Base-by-base conservation (phyloP, 495 filamentous ascomycete species). In the Penicillium crystallinum region DNA sequence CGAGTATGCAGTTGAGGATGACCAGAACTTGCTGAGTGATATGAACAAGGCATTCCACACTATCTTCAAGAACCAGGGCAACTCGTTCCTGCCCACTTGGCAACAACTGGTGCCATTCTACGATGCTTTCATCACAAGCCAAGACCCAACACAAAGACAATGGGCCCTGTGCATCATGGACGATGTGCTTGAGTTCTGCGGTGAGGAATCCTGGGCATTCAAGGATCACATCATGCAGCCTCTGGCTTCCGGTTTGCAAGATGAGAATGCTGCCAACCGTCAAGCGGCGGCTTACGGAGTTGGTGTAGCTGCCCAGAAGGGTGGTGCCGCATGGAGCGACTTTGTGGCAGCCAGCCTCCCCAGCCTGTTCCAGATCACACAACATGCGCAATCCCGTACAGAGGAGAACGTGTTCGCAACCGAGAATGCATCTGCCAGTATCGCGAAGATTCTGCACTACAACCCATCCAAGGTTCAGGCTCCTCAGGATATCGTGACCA, bases 11-110 rank as follows among this genome's bases (percentile, higher is more conserved):
- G 88, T 99, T 30, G 95, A 99, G 69, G 95, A 99, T 58, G 95
- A 99, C 65, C 93, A 97, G 67, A 91, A 89, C 22, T 75, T 99
- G 18, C 82, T 99, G 41, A 96, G 91, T 8, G 95, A 99, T 63
- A 99, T 99, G 95, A 99, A 97, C 84, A 99, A 99, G 76, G 90
- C 95, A 0, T 99, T 96, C 81, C 95, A 99, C 69, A 93, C 89
- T 38, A 90, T 99, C 59, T 97, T 97, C 77, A 97, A 97, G 77
- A 89, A 96, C 76, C 89, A 95, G 62, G 87, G 89, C 49, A 77
- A 81, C 15, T 66, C 76, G 23, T 99, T 97, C 81, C 80, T 99
- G 45, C 87, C 82, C 8, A 70, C 87, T 37, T 97, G 92, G 92
- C 84, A 93, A 61, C 82, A 83, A 21, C 79, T 99, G 17, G 79